Evolutionary conservation across 371 early-diverging fungal genomes (phyloP).

Genomic region (Syncephalastrum monosporum): DNA sequence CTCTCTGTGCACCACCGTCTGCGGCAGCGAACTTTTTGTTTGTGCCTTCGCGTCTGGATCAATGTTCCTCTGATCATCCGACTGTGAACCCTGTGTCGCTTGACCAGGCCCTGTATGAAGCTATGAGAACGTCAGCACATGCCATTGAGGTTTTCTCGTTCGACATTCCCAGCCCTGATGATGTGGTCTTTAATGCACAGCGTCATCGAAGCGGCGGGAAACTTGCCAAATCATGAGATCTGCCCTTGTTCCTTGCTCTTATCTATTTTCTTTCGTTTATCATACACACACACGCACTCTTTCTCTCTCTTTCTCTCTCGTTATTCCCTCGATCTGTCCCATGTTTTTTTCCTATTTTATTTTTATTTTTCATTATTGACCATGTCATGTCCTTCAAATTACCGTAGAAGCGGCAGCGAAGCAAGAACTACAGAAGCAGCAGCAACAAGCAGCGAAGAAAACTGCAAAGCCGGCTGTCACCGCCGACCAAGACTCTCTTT

Average conservation of each 20-base stretch:
- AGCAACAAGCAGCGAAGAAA: not conserved
- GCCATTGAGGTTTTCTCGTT: conserved; percentile 59
- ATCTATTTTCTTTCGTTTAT: conserved; percentile 8
- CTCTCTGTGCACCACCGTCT: conserved; percentile 48
- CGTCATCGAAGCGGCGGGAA: conserved; percentile 34
- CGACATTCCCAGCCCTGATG: conserved; percentile 83
- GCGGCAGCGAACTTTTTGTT: conserved; percentile 48
- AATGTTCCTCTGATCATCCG: no score
- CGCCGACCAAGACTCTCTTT: conserved; percentile 43
- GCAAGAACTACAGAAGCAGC: no score
- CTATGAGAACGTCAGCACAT: conserved; percentile 19
- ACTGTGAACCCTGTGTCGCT: conserved; percentile 1
- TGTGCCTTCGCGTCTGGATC: not conserved
- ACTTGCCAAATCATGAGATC: conserved; percentile 16
- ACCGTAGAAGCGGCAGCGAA: no score
- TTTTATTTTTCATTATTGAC: not conserved
- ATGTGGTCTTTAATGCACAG: conserved; percentile 68
- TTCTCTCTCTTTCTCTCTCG: not conserved
- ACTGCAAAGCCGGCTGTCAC: not conserved
- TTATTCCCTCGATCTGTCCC: conserved; percentile 3
- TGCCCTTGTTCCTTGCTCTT: conserved; percentile 1
- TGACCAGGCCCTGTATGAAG: conserved; percentile 28
- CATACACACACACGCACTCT: not conserved
- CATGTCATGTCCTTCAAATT: no score
- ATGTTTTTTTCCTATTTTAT: conserved; percentile 36